These are phyloP conservation scores for Scortechinia acanthostroma DNA, from an alignment of 2,329 filamentous ascomycete species.

Conservation along the genomic window DNA sequence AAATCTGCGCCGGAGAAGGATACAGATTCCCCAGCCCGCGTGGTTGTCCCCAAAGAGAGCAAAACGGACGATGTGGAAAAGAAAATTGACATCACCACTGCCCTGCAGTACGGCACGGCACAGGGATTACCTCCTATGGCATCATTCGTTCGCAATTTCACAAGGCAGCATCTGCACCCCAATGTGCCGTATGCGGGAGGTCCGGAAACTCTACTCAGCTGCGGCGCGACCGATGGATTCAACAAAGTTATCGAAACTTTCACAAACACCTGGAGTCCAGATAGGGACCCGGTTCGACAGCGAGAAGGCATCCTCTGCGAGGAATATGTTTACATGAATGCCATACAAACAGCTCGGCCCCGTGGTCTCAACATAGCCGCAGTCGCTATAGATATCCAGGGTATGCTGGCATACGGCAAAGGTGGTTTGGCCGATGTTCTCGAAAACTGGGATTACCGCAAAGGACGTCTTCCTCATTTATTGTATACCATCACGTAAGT, in stretches of 20 bases:
- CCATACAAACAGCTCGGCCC: conserved; percentile 60
- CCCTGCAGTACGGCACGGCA: conserved; percentile 80
- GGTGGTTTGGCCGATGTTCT: conserved; percentile 74
- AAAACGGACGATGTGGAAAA: conserved; percentile 43
- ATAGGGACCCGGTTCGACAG: conserved; percentile 57
- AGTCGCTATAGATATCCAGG: conserved; percentile 70
- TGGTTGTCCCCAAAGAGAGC: conserved; percentile 67
- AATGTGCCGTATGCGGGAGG: conserved; percentile 72
- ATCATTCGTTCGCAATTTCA: conserved; percentile 73
- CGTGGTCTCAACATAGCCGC: conserved; percentile 67
- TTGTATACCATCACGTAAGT: conserved; percentile 85
- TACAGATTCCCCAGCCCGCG: conserved; percentile 33
- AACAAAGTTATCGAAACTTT: conserved; percentile 71
- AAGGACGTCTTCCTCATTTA: conserved; percentile 72
- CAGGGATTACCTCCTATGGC: conserved; percentile 75
- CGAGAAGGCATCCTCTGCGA: conserved; percentile 76
- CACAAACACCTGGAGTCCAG: conserved; percentile 60
- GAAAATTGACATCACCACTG: conserved; percentile 74
- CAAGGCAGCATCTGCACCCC: conserved; percentile 70
- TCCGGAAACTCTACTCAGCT: conserved; percentile 72
- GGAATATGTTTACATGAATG: conserved; percentile 74
- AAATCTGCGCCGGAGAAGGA: conserved; percentile 19
- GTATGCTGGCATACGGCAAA: conserved; percentile 69
- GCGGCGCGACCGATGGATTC: conserved; percentile 80
- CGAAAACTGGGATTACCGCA: conserved; percentile 71